Evolutionary conservation across 139 green algal genomes (phyloP).

Genomic region (Tetratostichococcus sp.): DNA sequence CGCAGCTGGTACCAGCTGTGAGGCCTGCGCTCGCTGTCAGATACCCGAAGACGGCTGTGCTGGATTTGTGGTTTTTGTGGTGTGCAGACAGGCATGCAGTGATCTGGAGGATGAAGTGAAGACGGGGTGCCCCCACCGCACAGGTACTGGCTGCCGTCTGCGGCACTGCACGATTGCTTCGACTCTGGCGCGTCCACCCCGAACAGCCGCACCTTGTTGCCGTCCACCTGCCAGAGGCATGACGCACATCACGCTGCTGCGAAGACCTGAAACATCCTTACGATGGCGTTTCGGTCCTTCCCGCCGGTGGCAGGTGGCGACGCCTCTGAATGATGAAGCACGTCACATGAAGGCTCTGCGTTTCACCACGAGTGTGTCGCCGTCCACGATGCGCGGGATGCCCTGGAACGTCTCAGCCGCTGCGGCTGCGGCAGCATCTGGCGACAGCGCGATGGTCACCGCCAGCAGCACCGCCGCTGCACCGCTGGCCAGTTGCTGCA

Average conservation of each 20-base stretch:
- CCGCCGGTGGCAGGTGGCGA: too few species aligned
- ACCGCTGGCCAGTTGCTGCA: neutral
- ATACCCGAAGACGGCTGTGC: too few species aligned
- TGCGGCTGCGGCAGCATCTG: neutral
- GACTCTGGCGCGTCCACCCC: slow-evolving; percentile 78
- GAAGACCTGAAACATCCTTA: too few species aligned
- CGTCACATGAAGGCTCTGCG: too few species aligned
- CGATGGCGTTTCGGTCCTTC: too few species aligned
- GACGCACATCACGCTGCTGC: slow-evolving; percentile 3
- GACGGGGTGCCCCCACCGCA: slow-evolving; percentile 30
- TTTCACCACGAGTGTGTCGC: slow-evolving; percentile 65
- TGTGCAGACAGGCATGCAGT: too few species aligned
- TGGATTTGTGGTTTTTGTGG: too few species aligned
- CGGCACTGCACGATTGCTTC: slow-evolving; percentile 56
- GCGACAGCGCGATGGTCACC: neutral
- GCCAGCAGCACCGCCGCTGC: neutral
- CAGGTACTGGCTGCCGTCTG: slow-evolving; percentile 22
- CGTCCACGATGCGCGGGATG: slow-evolving; percentile 50
- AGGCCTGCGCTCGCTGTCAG: too few species aligned
- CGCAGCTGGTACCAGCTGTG: too few species aligned
- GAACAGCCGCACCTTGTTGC: slow-evolving; percentile 51
- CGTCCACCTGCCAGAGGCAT: slow-evolving; percentile 10
- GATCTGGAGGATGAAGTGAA: neutral
- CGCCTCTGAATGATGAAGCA: too few species aligned
- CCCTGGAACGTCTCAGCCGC: slow-evolving; percentile 38